Percentiles rank a stretch among this genome's conserved stretches.
Conservation (phyloP, 371 early-diverging fungal species). For the Astathelohania contejeani region DNA sequence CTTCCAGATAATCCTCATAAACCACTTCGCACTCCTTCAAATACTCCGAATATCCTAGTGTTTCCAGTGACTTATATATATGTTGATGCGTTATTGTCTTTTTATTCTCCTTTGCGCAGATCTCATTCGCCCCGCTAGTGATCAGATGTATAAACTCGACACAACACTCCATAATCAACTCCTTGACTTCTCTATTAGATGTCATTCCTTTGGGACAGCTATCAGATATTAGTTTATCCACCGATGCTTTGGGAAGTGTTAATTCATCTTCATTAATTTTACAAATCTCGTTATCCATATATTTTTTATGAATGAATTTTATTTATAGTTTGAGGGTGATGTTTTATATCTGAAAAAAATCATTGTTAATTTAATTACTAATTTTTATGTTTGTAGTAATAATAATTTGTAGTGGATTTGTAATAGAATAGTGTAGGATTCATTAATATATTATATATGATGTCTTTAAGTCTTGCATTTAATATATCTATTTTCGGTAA, state of each 20-base stretch:
- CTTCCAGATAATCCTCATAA: constrained; percentile 66
- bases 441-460: too few species aligned
- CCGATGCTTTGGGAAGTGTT: constrained; percentile 61
- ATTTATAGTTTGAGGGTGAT: too few species aligned
- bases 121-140: constrained; percentile 72
- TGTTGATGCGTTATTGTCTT: constrained; percentile 95
- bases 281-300: too few species aligned
- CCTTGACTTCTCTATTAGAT: constrained; percentile 81
- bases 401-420: too few species aligned
- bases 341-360: too few species aligned
- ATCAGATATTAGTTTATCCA: constrained; percentile 82
- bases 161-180: constrained; percentile 74
- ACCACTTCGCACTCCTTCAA: constrained; percentile 68
- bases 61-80: constrained; percentile 67
- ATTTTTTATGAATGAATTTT: too few species aligned
- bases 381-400: too few species aligned
- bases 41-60: constrained; percentile 76
- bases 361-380: too few species aligned
- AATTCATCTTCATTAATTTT: constrained; percentile 45
- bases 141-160: constrained; percentile 54
- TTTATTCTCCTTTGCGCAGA: constrained; percentile 81
- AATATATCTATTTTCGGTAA: too few species aligned
- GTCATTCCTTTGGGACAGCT: constrained; percentile 68
- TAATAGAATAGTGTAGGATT: too few species aligned
- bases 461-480: too few species aligned